Evolutionary conservation across 2,329 filamentous ascomycete genomes (phyloP).

Genomic region (Fusarium haematococcum): DNA sequence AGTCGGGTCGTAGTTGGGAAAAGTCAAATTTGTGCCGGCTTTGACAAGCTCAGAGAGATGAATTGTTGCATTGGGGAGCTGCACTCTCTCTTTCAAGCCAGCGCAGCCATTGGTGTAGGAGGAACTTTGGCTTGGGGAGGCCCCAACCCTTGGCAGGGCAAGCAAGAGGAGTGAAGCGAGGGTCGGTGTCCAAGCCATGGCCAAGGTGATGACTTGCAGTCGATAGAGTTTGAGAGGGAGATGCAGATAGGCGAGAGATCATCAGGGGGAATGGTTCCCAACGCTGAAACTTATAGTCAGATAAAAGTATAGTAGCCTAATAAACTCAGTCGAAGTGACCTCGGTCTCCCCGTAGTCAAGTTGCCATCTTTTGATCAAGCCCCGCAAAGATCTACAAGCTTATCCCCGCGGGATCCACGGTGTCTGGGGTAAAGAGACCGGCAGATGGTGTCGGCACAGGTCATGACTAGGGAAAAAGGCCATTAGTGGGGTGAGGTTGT

Average conservation of each 20-base stretch:
- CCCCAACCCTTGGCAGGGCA: neutral
- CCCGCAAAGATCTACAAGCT: neutral
- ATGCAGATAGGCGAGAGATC: neutral
- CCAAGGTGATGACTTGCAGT: neutral
- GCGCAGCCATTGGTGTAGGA: neutral
- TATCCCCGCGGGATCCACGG: neutral
- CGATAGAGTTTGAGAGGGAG: neutral
- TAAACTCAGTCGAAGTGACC: neutral
- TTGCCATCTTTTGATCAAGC: neutral
- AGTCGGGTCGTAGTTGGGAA: neutral
- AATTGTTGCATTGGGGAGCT: neutral
- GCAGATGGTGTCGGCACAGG: neutral
- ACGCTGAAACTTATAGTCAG: neutral
- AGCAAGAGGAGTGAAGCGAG: neutral
- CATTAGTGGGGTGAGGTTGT: neutral
- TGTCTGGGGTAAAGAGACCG: neutral
- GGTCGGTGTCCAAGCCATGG: neutral
- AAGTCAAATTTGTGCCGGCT: neutral
- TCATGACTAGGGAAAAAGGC: neutral
- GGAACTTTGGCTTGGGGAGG: neutral
- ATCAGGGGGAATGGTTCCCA: neutral
- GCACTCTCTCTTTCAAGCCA: neutral
- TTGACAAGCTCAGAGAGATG: constrained; percentile 38
- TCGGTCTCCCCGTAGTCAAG: neutral
- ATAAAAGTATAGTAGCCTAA: neutral